These are phyloP conservation scores for Penicillium sp. DNA, from an alignment of 2,329 filamentous ascomycete genomes.

Conservation along the genomic window DNA sequence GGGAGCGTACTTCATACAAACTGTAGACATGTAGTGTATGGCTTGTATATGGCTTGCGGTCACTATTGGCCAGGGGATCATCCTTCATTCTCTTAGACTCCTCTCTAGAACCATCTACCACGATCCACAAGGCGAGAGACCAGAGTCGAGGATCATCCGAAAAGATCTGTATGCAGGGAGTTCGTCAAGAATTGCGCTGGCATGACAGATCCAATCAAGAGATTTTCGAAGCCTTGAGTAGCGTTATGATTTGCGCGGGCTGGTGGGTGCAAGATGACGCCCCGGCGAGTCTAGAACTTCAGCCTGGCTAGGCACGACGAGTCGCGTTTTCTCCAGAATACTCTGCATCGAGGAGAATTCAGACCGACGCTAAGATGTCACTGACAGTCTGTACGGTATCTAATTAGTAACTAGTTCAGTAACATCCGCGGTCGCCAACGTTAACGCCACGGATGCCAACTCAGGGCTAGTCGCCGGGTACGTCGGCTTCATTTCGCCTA, in stretches of 20 bases:
- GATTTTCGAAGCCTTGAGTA: not conserved
- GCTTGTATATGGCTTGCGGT: not conserved
- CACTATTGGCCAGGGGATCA: not conserved
- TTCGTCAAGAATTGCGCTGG: not conserved
- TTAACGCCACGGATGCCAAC: slow-evolving; percentile 4
- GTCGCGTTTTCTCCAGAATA: not conserved
- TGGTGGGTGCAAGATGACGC: not conserved
- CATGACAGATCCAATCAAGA: not conserved
- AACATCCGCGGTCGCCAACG: not conserved
- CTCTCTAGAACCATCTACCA: not conserved
- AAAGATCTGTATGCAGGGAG: not conserved
- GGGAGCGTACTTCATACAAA: too few relatives aligned
- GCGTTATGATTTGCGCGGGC: not conserved
- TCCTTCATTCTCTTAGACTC: not conserved
- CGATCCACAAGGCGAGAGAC: not conserved
- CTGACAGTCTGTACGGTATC: not conserved
- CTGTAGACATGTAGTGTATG: too few relatives aligned
- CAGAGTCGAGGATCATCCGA: not conserved
- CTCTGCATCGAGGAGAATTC: not conserved
- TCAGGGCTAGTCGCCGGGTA: slow-evolving; percentile 7
- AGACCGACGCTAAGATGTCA: not conserved
- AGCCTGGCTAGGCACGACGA: not conserved
- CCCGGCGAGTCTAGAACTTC: not conserved
- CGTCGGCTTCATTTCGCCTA: slow-evolving; percentile 9
- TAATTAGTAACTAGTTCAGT: too few relatives aligned